Conservation (phyloP, 305 asterid species). For the Solanum hybrid region DNA sequence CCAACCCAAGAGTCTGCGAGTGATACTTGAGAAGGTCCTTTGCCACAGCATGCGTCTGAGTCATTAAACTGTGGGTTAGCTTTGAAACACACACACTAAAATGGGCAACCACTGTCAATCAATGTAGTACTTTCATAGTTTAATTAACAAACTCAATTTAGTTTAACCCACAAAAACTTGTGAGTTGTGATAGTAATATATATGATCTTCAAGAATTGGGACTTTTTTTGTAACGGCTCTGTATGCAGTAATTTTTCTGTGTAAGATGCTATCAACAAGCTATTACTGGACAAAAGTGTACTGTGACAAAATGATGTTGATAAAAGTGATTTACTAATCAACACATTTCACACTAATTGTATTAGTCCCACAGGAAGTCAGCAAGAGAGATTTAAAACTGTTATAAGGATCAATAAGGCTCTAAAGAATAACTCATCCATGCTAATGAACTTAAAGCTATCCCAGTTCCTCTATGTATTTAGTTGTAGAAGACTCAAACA, state of each 20-base stretch:
- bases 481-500: neutral
- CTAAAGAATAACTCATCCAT: neutral
- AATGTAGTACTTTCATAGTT: neutral
- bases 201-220: neutral
- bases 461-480: neutral
- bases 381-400: neutral
- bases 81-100: neutral
- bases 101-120: neutral
- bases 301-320: neutral
- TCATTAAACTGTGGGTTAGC: conserved; percentile 9
- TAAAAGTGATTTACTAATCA: neutral
- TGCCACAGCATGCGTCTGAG: conserved; percentile 89
- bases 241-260: neutral
- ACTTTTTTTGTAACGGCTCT: neutral
- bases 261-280: neutral
- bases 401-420: neutral
- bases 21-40: conserved; percentile 77
- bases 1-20: conserved; percentile 74
- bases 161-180: neutral
- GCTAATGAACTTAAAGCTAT: neutral
- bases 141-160: neutral
- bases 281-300: neutral
- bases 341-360: neutral
- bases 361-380: neutral
- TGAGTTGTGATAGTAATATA: neutral